These are phyloP conservation scores for Suillus brevipes DNA, from an alignment of 768 basidiomycete species.

Conservation along the genomic window DNA sequence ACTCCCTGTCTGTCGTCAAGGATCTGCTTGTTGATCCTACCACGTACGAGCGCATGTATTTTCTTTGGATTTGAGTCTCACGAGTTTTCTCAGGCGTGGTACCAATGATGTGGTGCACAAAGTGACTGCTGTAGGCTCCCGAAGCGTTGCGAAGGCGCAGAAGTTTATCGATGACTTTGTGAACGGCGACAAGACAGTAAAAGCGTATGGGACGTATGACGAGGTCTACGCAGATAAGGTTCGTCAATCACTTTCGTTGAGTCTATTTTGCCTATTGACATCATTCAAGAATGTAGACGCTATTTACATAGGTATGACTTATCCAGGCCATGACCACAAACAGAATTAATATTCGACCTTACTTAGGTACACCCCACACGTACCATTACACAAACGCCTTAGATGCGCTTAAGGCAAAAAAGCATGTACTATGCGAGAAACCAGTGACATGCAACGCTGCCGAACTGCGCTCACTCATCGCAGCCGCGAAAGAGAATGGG, in stretches of 20 bases:
- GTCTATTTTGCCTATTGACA: background rate
- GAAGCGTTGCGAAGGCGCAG: conserved; percentile 44
- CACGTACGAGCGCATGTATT: conserved; percentile 33
- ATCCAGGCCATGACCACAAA: background rate
- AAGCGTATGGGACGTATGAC: conserved; percentile 46
- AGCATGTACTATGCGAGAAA: conserved; percentile 59
- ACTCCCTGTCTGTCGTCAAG: conserved; percentile 21
- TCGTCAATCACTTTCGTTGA: conserved; percentile 14
- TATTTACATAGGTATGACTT: conserved; percentile 45
- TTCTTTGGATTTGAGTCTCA: background rate
- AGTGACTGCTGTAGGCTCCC: conserved; percentile 48
- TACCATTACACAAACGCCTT: conserved; percentile 49
- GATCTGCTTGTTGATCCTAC: conserved; percentile 49
- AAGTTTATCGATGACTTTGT: conserved; percentile 42
- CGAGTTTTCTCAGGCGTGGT: conserved; percentile 29
- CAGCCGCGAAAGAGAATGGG: conserved; percentile 47
- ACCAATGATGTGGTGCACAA: conserved; percentile 40
- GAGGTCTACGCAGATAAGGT: conserved; percentile 46
- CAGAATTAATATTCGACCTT: background rate
- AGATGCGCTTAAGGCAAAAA: conserved; percentile 47
- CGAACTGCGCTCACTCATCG: conserved; percentile 47
- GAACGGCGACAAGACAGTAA: conserved; percentile 31
- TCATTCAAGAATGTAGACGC: conserved; percentile 42
- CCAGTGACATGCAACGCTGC: conserved; percentile 51
- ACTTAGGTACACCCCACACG: conserved; percentile 50